Percentiles rank a stretch among this genome's conserved stretches.
These are phyloP conservation scores for Truncatella angustata DNA, from an alignment of 2,329 filamentous ascomycete species.

Conservation along the genomic window DNA sequence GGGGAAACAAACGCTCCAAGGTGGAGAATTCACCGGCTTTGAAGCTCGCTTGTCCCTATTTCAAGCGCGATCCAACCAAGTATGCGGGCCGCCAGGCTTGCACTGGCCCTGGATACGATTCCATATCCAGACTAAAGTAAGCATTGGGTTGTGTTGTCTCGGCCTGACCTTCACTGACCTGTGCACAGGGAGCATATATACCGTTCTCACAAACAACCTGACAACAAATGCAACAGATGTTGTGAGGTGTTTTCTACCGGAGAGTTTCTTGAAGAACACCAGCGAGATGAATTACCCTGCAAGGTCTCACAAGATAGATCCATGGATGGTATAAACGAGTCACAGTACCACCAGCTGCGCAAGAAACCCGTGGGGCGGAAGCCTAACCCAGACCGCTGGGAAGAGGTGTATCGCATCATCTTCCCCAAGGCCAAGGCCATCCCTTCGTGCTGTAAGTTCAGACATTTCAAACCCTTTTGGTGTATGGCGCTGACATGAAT, in stretches of 20 bases:
- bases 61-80: constrained; percentile 7
- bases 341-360: constrained; percentile 4
- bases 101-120: constrained; percentile 5
- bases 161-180: neutral
- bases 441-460: constrained; percentile 10
- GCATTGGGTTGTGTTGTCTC: no score
- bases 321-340: constrained; percentile 2
- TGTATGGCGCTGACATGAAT: neutral
- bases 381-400: neutral
- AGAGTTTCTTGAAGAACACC: constrained; percentile 4
- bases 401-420: constrained; percentile 11
- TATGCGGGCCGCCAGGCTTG: constrained; percentile 5
- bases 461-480: neutral
- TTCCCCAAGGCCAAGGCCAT: constrained; percentile 5
- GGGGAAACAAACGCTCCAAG: constrained; percentile 4
- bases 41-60: constrained; percentile 10
- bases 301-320: neutral
- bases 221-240: constrained; percentile 9
- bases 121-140: constrained; percentile 9
- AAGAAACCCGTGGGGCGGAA: constrained; percentile 7
- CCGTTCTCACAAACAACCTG: constrained; percentile 3
- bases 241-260: neutral
- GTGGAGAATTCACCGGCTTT: neutral
- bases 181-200: constrained; percentile 11
- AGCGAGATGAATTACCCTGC: constrained; percentile 6